phyloP scores from a whole-genome alignment of 1,284 basidiomycete species.

The Lentinus polychrous region DNA sequence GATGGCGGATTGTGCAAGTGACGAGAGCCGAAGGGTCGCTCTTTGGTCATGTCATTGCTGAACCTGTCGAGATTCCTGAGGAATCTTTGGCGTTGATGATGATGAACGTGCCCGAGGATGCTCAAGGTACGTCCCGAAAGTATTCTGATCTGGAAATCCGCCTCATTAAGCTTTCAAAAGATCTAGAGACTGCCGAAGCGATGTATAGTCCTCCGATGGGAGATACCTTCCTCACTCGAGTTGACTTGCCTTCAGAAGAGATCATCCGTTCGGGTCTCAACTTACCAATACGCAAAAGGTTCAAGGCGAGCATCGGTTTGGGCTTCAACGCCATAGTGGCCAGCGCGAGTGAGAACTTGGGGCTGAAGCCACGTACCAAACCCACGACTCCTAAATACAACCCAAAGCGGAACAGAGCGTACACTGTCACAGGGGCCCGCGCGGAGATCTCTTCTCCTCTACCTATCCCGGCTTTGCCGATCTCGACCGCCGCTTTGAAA shows the following conservation, averaged over 20 bases:
- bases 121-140: conserved; percentile 4
- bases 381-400: background rate
- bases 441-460: background rate
- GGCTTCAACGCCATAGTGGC: conserved; percentile 1
- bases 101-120: conserved; percentile 6
- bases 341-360: conserved; percentile 1
- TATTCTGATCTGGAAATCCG: background rate
- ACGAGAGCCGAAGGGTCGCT: conserved; percentile 51
- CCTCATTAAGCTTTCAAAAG: background rate
- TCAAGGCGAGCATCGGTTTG: conserved; percentile 4
- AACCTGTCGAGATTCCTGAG: conserved; percentile 43
- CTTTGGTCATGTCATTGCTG: conserved; percentile 62
- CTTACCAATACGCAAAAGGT: background rate
- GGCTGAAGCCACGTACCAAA: background rate
- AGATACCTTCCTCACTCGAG: conserved; percentile 22
- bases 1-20: conserved; percentile 60
- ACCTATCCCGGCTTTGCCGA: background rate
- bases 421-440: conserved; percentile 1
- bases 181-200: background rate
- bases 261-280: conserved; percentile 11
- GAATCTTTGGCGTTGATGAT: conserved; percentile 15
- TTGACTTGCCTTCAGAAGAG: conserved; percentile 22
- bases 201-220: conserved; percentile 19
- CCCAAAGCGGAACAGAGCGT: conserved; percentile 1
- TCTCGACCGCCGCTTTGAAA: background rate